Evolutionary conservation across 495 filamentous ascomycete species (phyloP).

Genomic region (Talaromyces trachyspermus): DNA sequence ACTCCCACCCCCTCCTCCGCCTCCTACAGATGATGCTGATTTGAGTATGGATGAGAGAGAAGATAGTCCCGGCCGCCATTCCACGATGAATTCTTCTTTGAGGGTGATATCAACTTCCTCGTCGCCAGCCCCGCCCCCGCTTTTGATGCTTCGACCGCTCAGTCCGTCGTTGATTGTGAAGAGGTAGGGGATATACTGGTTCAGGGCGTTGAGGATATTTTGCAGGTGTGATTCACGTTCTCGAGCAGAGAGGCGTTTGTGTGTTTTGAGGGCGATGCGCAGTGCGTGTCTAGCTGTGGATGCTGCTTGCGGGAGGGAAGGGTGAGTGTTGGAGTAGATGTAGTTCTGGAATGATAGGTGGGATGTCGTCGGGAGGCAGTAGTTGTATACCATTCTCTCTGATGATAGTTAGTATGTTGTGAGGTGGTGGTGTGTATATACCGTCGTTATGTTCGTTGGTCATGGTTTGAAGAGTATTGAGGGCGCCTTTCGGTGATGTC

Average conservation of each 20-base stretch:
- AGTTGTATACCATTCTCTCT: conserved; percentile 81
- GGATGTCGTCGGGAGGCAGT: conserved; percentile 77
- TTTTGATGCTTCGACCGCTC: conserved; percentile 23
- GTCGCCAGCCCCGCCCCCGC: conserved; percentile 22
- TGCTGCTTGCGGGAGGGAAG: conserved; percentile 69
- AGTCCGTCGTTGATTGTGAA: conserved; percentile 66
- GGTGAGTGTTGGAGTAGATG: conserved; percentile 66
- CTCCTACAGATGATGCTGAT: no score
- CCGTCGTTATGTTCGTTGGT: no score
- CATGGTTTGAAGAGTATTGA: no score
- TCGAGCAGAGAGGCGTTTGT: conserved; percentile 65
- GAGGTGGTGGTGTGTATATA: conserved; percentile 13
- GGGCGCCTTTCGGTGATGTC: no score
- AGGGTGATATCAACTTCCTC: conserved; percentile 60
- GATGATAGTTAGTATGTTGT: no score
- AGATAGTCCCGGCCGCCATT: conserved; percentile 81
- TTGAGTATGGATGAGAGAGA: conserved; percentile 36
- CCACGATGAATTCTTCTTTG: conserved; percentile 48
- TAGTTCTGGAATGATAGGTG: conserved; percentile 67
- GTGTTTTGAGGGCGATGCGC: conserved; percentile 66
- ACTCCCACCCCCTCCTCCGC: no score
- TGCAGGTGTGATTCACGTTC: conserved; percentile 59
- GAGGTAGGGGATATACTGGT: conserved; percentile 73
- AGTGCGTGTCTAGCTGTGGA: conserved; percentile 73
- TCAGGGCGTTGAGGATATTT: conserved; percentile 56